phyloP scores from a whole-genome alignment of 345 rosid species.

The thale cress (Arabidopsis thaliana) region TAIR10.1 NC_003076.8:22350001-22350500 shows the following conservation, averaged over 20 bases:
- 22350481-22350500: conserved; percentile 23
- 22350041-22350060: conserved; percentile 99
- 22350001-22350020: conserved; percentile 90
- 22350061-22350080: conserved; percentile 64
- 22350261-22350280: conserved; percentile 73
- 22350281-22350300: conserved; percentile 95
- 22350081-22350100: conserved; percentile 94
- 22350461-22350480: conserved; percentile 35
- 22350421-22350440: conserved; percentile 7
- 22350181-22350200: neutral
- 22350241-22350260: conserved; percentile 82
- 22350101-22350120: conserved; percentile 99
- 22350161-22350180: neutral
- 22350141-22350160: neutral
- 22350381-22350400: conserved; percentile 84
- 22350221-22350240: conserved; percentile 95
- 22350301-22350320: conserved; percentile 85
- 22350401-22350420: conserved; percentile 53
- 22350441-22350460: conserved; percentile 32
- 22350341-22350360: conserved; percentile 89
- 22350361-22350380: conserved; percentile 88
- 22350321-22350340: conserved; percentile 95
- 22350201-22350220: conserved; percentile 54
- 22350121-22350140: conserved; percentile 58
- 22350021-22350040: conserved; percentile 92